Evolutionary conservation across 192 early-diverging fungal genomes (phyloP).

Genomic region (Coemansia sp.): DNA sequence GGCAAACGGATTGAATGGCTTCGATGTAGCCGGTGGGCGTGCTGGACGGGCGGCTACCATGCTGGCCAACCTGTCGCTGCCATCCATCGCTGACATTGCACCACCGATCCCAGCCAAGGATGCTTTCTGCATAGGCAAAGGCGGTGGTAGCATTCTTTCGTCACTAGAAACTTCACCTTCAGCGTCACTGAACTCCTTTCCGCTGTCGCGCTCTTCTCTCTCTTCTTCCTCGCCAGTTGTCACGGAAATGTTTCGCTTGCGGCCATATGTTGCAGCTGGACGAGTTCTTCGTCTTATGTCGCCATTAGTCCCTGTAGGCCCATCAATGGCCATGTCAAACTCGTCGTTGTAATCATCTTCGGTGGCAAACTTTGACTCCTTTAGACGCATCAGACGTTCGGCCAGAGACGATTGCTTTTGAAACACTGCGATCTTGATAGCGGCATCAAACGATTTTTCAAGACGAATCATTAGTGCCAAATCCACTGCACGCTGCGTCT

Average conservation of each 20-base stretch:
- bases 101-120: neutral
- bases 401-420: constrained; percentile 68
- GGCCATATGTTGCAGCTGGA: constrained; percentile 21
- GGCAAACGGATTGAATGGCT: constrained; percentile 53
- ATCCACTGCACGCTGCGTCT: constrained; percentile 77
- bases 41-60: constrained; percentile 18
- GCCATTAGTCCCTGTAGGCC: neutral
- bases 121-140: neutral
- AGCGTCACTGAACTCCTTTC: constrained; percentile 4
- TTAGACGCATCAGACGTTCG: constrained; percentile 68
- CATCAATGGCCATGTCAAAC: constrained; percentile 2
- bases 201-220: neutral
- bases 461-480: constrained; percentile 64
- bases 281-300: neutral
- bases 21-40: constrained; percentile 37
- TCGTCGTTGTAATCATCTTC: constrained; percentile 21
- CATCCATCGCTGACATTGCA: neutral
- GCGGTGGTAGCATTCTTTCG: constrained; percentile 1
- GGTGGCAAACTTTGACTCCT: constrained; percentile 32
- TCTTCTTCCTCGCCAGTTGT: neutral
- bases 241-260: neutral
- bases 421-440: constrained; percentile 78
- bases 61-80: neutral
- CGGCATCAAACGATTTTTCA: constrained; percentile 74
- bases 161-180: constrained; percentile 8